Evolutionary conservation across 352 stramenopile species (phyloP).

Genomic region (Phytophthora vignae): DNA sequence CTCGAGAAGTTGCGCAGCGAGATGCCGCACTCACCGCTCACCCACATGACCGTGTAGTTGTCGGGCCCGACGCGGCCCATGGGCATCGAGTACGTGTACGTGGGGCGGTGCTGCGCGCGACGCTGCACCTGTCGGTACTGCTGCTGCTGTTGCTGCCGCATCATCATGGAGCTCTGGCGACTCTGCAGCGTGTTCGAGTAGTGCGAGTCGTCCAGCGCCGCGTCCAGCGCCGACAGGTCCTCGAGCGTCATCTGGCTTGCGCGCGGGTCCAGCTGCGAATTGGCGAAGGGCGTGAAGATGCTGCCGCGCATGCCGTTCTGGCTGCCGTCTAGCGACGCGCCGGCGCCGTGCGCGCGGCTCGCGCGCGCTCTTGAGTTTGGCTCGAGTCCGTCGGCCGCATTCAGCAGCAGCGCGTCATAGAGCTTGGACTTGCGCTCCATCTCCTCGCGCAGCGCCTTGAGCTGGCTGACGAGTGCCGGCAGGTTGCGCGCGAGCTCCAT

Average conservation of each 20-base stretch:
- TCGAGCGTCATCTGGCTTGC: conserved; percentile 41
- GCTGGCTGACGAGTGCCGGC: conserved; percentile 67
- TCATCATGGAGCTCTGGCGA: conserved; percentile 43
- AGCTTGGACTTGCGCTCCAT: conserved; percentile 80
- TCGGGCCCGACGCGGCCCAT: conserved; percentile 7
- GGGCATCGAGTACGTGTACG: conserved; percentile 23
- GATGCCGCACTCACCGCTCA: conserved; percentile 85
- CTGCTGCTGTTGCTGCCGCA: conserved; percentile 33
- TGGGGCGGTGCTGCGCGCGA: background rate
- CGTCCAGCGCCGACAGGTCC: conserved; percentile 31
- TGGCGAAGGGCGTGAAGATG: conserved; percentile 54
- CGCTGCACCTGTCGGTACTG: conserved; percentile 18
- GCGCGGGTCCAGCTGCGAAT: conserved; percentile 36
- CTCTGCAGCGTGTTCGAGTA: conserved; percentile 42
- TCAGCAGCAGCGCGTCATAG: conserved; percentile 66
- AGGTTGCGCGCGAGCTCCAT: conserved; percentile 68
- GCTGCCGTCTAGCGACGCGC: conserved; percentile 14
- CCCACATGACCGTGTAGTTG: conserved; percentile 83
- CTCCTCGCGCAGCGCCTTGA: conserved; percentile 64
- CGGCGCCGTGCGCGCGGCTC: background rate
- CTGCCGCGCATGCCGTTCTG: conserved; percentile 42
- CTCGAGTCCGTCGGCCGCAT: conserved; percentile 9
- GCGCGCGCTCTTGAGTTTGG: background rate
- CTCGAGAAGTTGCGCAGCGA: conserved; percentile 82
- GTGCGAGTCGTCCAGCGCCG: conserved; percentile 22